Evolutionary conservation across 164 flowering plant genomes (phyloP).

Genomic region (Piper betle): DNA sequence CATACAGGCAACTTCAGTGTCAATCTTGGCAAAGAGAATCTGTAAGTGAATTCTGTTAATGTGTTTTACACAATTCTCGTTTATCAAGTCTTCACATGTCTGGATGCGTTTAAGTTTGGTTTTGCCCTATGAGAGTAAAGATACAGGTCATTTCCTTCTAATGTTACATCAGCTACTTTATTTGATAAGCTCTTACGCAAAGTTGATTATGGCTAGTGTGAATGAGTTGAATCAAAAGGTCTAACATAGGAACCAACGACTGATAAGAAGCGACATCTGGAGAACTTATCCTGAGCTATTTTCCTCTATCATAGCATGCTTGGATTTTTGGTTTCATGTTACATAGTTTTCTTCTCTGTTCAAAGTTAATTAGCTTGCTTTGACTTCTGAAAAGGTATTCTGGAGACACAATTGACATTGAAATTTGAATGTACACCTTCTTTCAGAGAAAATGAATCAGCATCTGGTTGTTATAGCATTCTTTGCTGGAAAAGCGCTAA

Average conservation of each 20-base stretch:
- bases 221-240: too few relatives aligned
- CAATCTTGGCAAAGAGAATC: constrained; percentile 43
- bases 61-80: too few relatives aligned
- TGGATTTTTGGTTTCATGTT: not conserved
- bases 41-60: constrained; percentile 40
- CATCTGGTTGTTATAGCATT: constrained; percentile 10
- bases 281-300: not conserved
- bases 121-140: too few relatives aligned
- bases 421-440: not conserved
- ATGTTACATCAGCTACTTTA: too few relatives aligned
- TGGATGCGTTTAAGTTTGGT: too few relatives aligned
- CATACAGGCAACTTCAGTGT: constrained; percentile 37
- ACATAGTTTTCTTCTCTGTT: not conserved
- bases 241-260: not conserved
- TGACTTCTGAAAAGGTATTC: not conserved
- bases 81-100: too few relatives aligned
- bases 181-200: too few relatives aligned
- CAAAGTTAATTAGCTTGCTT: not conserved
- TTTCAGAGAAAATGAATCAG: constrained; percentile 10
- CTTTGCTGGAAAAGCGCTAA: constrained; percentile 13
- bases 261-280: too few relatives aligned
- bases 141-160: too few relatives aligned
- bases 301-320: too few relatives aligned
- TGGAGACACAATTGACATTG: too few relatives aligned
- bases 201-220: too few relatives aligned